phyloP scores from a whole-genome alignment of 2,329 filamentous ascomycete genomes.

The Colletotrichum falcatum region DNA sequence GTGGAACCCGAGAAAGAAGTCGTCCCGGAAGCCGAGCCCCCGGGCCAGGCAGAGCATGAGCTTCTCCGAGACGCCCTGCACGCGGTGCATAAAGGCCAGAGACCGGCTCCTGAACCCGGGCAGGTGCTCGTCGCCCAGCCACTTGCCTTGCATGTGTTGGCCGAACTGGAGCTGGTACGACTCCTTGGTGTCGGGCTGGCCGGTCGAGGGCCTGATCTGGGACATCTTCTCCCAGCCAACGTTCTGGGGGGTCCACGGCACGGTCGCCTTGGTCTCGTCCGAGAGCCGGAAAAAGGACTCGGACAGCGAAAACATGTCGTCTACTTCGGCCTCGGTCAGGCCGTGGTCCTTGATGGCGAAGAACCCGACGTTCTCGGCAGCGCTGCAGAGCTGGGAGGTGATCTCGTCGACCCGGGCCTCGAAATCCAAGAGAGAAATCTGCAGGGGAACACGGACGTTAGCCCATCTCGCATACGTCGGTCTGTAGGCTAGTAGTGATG shows the following conservation, averaged over 20 bases:
- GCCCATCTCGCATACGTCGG: constrained; percentile 20
- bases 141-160: constrained; percentile 62
- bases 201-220: constrained; percentile 70
- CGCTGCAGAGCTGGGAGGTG: constrained; percentile 61
- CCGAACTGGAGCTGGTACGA: constrained; percentile 73
- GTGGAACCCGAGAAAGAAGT: constrained; percentile 68
- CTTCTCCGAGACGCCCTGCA: constrained; percentile 64
- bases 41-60: constrained; percentile 70
- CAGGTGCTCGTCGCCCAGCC: constrained; percentile 61
- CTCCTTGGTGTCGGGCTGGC: constrained; percentile 69
- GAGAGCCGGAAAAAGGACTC: constrained; percentile 66
- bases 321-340: constrained; percentile 61
- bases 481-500: too few species aligned
- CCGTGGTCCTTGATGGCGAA: constrained; percentile 68
- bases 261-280: constrained; percentile 62
- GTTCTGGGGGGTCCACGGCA: constrained; percentile 67
- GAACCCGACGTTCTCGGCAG: constrained; percentile 71
- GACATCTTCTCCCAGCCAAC: constrained; percentile 71
- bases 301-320: constrained; percentile 63
- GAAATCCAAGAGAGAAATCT: constrained; percentile 67
- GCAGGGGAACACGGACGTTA: constrained; percentile 56
- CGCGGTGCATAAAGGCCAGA: constrained; percentile 65
- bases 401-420: constrained; percentile 64
- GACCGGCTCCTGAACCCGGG: constrained; percentile 61
- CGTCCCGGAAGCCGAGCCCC: constrained; percentile 66